These are phyloP conservation scores for Cajanus cajan DNA, from an alignment of 306 rosid genomes.

Conservation along the genomic window DNA sequence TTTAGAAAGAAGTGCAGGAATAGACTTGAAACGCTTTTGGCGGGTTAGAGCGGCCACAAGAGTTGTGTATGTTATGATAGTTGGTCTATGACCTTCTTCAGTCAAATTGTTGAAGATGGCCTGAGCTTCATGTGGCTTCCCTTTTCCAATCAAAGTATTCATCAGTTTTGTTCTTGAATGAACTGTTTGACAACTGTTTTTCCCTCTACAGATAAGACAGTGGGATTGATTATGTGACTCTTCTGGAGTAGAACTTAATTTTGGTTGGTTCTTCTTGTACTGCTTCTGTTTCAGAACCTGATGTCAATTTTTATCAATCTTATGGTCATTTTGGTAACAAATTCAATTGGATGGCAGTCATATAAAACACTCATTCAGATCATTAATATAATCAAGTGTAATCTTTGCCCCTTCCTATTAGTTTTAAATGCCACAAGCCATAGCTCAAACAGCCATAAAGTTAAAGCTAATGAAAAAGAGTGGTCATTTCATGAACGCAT, in stretches of 20 bases:
- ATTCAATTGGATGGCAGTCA: background rate
- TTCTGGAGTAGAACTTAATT: constrained; percentile 43
- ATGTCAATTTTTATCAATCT: background rate
- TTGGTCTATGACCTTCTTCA: constrained; percentile 88
- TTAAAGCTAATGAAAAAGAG: background rate
- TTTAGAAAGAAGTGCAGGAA: constrained; percentile 65
- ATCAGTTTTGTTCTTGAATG: constrained; percentile 85
- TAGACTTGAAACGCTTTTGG: constrained; percentile 75
- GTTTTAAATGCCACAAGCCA: background rate
- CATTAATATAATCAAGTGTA: background rate
- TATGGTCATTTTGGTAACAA: background rate
- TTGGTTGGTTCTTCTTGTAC: constrained; percentile 41
- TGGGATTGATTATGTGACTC: constrained; percentile 45
- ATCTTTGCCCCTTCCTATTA: background rate
- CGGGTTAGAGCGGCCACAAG: constrained; percentile 89
- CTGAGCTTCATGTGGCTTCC: constrained; percentile 81
- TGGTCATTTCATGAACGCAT: background rate
- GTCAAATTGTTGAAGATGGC: constrained; percentile 57
- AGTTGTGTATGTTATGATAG: constrained; percentile 80
- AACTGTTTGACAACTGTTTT: constrained; percentile 69
- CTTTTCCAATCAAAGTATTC: constrained; percentile 60
- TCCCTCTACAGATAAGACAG: constrained; percentile 64
- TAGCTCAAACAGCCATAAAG: background rate
- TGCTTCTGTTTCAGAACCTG: constrained; percentile 43
- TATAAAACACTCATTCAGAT: background rate